Evolutionary conservation across 2,329 filamentous ascomycete species (phyloP).

Genomic region (Hypomyces rosellus): DNA sequence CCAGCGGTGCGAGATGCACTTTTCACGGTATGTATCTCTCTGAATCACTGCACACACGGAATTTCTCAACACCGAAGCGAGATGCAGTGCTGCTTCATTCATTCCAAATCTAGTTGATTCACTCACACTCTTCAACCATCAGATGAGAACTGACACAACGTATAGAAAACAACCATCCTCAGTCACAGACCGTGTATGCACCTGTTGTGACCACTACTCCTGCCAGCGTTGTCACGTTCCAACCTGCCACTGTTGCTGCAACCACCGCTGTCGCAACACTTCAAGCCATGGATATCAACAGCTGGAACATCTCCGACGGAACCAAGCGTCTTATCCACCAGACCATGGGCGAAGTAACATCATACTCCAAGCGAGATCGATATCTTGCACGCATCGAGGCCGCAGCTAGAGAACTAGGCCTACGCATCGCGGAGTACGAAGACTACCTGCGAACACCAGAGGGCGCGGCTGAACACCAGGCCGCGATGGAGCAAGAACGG

Average conservation of each 20-base stretch:
- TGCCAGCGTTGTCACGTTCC: slow-evolving; percentile 15
- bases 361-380: slow-evolving; percentile 37
- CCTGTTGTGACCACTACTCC: slow-evolving; percentile 7
- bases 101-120: not conserved
- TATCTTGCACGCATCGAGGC: slow-evolving; percentile 47
- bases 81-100: not conserved
- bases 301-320: slow-evolving; percentile 21
- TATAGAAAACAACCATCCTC: slow-evolving; percentile 40
- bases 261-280: not conserved
- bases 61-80: not conserved
- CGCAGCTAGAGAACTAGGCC: slow-evolving; percentile 48
- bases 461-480: slow-evolving; percentile 21
- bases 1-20: slow-evolving; percentile 52
- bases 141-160: too few species aligned
- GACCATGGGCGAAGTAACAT: slow-evolving; percentile 40
- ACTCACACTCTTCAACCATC: too few species aligned
- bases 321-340: slow-evolving; percentile 24
- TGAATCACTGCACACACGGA: not conserved
- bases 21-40: slow-evolving; percentile 47
- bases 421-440: slow-evolving; percentile 47
- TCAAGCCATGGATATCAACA: slow-evolving; percentile 26
- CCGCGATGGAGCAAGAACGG: slow-evolving; percentile 20
- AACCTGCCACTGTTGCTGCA: slow-evolving; percentile 3
- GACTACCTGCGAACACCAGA: slow-evolving; percentile 30
- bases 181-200: slow-evolving; percentile 24